Percentiles rank a stretch among this genome's conserved stretches.
These are phyloP conservation scores for Lasiodiplodia sp. DNA, from an alignment of 2,329 filamentous ascomycete genomes.

Conservation along the genomic window DNA sequence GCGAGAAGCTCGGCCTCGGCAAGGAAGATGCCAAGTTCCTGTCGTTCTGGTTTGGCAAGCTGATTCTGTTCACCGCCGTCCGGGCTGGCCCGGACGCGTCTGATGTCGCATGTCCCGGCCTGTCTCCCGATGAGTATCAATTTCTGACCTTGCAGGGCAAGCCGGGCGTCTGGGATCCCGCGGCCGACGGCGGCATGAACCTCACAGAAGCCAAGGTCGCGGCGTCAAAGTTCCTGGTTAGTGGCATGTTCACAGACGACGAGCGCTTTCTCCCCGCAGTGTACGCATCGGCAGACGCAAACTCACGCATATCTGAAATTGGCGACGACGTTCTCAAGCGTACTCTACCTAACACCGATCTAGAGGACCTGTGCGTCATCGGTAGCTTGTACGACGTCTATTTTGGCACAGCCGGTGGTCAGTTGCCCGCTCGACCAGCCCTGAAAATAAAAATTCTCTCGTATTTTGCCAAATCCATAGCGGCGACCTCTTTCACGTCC, in stretches of 20 bases:
- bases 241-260: constrained; percentile 81
- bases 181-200: constrained; percentile 67
- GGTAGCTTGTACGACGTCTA: constrained; percentile 75
- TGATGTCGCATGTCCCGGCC: constrained; percentile 62
- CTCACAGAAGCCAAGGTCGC: constrained; percentile 74
- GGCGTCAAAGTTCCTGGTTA: constrained; percentile 76
- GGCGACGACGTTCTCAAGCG: constrained; percentile 90
- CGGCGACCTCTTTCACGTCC: constrained; percentile 73
- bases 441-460: constrained; percentile 79
- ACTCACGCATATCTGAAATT: constrained; percentile 81
- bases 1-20: constrained; percentile 70
- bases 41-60: constrained; percentile 76
- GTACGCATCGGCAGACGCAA: constrained; percentile 81
- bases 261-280: constrained; percentile 86
- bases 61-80: constrained; percentile 69
- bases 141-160: constrained; percentile 74
- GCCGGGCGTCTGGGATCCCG: constrained; percentile 72
- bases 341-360: constrained; percentile 68
- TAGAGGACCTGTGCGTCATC: constrained; percentile 73
- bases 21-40: constrained; percentile 77
- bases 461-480: constrained; percentile 77
- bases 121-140: constrained; percentile 70
- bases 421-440: constrained; percentile 62
- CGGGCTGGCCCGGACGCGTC: constrained; percentile 38
- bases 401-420: constrained; percentile 52